Conservation (phyloP, 306 rosid genomes). For the Pachyrhizus erosus region DNA sequence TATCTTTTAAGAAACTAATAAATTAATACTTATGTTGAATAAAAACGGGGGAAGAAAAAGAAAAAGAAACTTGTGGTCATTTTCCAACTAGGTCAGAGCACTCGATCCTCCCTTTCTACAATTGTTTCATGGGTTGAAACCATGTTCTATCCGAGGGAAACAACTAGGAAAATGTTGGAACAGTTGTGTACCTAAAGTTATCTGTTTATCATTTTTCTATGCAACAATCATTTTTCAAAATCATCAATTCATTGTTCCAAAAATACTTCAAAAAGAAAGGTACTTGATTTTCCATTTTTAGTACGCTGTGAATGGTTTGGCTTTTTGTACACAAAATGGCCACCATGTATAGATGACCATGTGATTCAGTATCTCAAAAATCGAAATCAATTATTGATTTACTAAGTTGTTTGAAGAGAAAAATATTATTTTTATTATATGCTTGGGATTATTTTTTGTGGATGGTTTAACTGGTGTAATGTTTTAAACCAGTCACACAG, state of each 20-base stretch:
- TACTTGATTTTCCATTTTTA: constrained; percentile 24
- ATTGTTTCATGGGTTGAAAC: not conserved
- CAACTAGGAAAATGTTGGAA: constrained; percentile 10
- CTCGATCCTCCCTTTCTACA: not conserved
- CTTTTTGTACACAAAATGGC: not conserved
- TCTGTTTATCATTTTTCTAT: not conserved
- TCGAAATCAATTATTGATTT: not conserved
- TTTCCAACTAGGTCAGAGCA: not conserved
- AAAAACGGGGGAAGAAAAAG: too few relatives aligned
- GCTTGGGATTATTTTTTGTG: not conserved
- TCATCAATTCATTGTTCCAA: not conserved
- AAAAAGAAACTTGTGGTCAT: not conserved
- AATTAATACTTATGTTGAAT: too few relatives aligned
- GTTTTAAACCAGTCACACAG: not conserved
- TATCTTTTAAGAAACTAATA: not conserved
- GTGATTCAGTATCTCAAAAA: not conserved
- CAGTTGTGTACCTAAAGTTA: constrained; percentile 4
- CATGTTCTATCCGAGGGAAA: not conserved
- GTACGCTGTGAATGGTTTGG: not conserved
- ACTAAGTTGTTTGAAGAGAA: not conserved
- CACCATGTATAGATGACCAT: not conserved
- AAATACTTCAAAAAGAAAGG: not conserved
- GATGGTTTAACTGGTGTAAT: not conserved
- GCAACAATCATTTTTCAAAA: not conserved
- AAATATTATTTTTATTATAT: not conserved